These are phyloP conservation scores for Clitocybe nebularis DNA, from an alignment of 1,284 basidiomycete species.

Conservation along the genomic window DNA sequence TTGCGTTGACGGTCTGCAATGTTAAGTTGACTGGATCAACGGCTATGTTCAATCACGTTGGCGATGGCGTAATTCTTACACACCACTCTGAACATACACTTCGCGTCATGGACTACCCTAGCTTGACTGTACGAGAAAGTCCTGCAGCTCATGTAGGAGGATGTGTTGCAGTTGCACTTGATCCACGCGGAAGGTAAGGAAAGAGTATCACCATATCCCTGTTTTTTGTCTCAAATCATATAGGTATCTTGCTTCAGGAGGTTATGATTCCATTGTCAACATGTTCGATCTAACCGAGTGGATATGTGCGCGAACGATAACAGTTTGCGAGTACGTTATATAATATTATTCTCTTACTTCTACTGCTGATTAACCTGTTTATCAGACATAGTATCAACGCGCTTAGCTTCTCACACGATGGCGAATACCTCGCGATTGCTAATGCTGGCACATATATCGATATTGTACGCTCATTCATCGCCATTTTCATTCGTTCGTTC, in stretches of 20 bases:
- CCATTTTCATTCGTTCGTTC: constrained; percentile 3
- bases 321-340: constrained; percentile 67
- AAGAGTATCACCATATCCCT: neutral
- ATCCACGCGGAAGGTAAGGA: constrained; percentile 63
- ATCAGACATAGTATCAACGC: constrained; percentile 63
- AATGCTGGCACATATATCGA: constrained; percentile 71
- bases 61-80: constrained; percentile 63
- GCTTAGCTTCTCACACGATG: constrained; percentile 79
- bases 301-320: constrained; percentile 72
- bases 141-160: constrained; percentile 72
- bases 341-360: neutral
- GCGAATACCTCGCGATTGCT: constrained; percentile 75
- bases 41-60: constrained; percentile 67
- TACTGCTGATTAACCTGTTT: neutral
- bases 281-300: constrained; percentile 74
- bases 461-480: constrained; percentile 44
- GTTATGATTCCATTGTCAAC: constrained; percentile 76
- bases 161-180: constrained; percentile 68
- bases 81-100: constrained; percentile 59
- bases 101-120: constrained; percentile 65
- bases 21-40: constrained; percentile 47
- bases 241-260: constrained; percentile 74
- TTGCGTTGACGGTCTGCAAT: constrained; percentile 1
- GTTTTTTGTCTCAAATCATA: neutral
- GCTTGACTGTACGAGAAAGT: constrained; percentile 49